A percentile compares a stretch with the other conserved stretches of the same genome.
Evolutionary conservation across 2,329 filamentous ascomycete species (phyloP).

Genomic region (Endoconidiophora laricicola): DNA sequence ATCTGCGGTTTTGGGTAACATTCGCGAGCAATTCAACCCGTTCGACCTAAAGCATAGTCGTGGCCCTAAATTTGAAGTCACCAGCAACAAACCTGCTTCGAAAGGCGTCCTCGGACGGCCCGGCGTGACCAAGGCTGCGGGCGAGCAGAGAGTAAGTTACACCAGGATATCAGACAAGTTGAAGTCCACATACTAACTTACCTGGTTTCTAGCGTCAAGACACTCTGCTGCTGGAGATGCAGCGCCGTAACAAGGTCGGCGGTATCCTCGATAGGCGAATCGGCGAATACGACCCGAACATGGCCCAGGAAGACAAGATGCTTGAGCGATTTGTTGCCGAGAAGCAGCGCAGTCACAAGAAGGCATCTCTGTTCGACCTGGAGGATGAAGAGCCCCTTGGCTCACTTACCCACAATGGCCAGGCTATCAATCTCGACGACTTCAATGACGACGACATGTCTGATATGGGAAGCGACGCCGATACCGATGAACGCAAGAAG

Average conservation of each 20-base stretch:
- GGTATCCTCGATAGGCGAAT: conserved; percentile 87
- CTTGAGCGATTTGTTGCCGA: conserved; percentile 80
- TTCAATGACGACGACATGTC: conserved; percentile 62
- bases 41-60: conserved; percentile 81
- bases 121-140: conserved; percentile 66
- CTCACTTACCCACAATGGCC: conserved; percentile 68
- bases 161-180: background rate
- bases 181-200: conserved; percentile 12
- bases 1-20: conserved; percentile 61
- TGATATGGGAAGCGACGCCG: conserved; percentile 40
- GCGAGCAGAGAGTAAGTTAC: conserved; percentile 59
- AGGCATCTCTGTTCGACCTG: conserved; percentile 70
- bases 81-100: conserved; percentile 43
- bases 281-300: conserved; percentile 83
- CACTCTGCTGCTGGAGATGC: conserved; percentile 79
- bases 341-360: conserved; percentile 64
- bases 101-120: conserved; percentile 56
- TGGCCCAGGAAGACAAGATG: conserved; percentile 87
- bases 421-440: conserved; percentile 61
- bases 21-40: conserved; percentile 93
- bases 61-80: conserved; percentile 73
- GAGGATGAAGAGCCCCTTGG: conserved; percentile 59
- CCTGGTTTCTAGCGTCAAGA: conserved; percentile 42
- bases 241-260: conserved; percentile 75
- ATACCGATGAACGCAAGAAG: conserved; percentile 35